Base-by-base conservation (phyloP, 2,329 filamentous ascomycete genomes). In the Curvularia hawaiiensis region DNA sequence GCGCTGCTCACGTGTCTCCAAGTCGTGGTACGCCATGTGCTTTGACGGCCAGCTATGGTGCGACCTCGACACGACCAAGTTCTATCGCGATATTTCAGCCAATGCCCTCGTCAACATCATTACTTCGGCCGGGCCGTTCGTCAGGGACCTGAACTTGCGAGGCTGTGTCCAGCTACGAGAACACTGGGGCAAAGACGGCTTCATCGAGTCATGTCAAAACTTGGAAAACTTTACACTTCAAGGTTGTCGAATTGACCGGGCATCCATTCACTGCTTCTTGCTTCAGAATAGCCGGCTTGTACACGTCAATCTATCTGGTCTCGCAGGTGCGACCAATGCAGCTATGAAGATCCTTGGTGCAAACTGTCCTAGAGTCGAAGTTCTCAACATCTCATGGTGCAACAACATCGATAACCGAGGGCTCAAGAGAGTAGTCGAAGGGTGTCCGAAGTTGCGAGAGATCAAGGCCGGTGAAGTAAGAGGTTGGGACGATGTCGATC, bases 21-120 rank as follows among this genome's bases (percentile, higher is more conserved):
- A 88, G 74, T 78, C 83, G 6, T 97, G 95, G 81, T 82, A 96
- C 75, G 83, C 84, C 47, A 87, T 91, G 77, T 97, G 94, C 78
- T 97, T 94, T 68, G 94, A 99, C 74, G 95, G 95, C 2, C 95
- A 99, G 78, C 79, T 98, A 16, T 99, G 95, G 95, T 88, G 87
- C 3, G 86, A 84, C 41, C 84, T 98, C 48, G 92, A 98, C 52
- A 80, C 91, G 2, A 89, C 92, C 8, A 88, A 90, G 49, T 98
- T 94, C 76, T 97, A 98, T 73, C 85, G 85, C 62, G 86, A 92
- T 51, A 98, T 98, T 63, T 89, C 94, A 0, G 90, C 90, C 22
- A 88, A 91, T 62, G 90, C 91, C 0, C 79, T 99, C 47, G 86
- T 92, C 54, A 92, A 90, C 69, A 92, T 98, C 60, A 92, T 98